These are phyloP conservation scores for Leccinum huronense DNA, from an alignment of 1,284 basidiomycete genomes.

Conservation along the genomic window DNA sequence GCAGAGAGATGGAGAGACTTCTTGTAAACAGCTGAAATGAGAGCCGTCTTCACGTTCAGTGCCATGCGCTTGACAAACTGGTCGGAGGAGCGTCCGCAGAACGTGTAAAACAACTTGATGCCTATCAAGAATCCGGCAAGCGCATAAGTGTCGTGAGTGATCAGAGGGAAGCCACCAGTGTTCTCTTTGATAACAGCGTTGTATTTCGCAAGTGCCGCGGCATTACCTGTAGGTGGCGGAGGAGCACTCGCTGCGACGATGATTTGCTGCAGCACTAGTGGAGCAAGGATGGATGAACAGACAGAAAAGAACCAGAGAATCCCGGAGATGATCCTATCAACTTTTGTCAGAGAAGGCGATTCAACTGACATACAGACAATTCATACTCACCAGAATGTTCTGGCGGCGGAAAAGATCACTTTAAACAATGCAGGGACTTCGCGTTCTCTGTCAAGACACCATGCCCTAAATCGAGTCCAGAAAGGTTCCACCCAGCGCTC, in stretches of 20 bases:
- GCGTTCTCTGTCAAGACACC: constrained; percentile 19
- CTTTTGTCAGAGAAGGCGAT: constrained; percentile 6
- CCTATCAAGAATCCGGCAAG: constrained; percentile 27
- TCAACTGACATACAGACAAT: background rate
- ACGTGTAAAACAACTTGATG: constrained; percentile 25
- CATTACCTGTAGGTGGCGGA: constrained; percentile 17
- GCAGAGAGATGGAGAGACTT: constrained; percentile 31
- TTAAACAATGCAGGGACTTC: constrained; percentile 23
- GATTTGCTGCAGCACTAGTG: constrained; percentile 29
- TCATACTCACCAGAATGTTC: constrained; percentile 18
- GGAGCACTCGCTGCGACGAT: constrained; percentile 27
- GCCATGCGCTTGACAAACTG: constrained; percentile 33
- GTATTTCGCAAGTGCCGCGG: constrained; percentile 26
- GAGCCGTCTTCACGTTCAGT: constrained; percentile 31
- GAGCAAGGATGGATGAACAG: constrained; percentile 23
- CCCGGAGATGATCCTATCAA: constrained; percentile 26
- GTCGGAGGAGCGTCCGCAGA: constrained; percentile 31
- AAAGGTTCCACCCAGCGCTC: constrained; percentile 30
- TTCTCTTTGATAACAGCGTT: constrained; percentile 18
- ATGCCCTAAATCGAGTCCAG: constrained; percentile 24
- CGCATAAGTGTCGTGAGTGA: constrained; percentile 27
- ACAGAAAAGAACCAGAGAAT: constrained; percentile 33
- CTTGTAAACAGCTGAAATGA: constrained; percentile 33
- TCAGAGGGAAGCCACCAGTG: constrained; percentile 32
- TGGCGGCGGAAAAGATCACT: constrained; percentile 20